Conservation (phyloP, 805 yeast species). For the Geotrichum ghanense region DNA sequence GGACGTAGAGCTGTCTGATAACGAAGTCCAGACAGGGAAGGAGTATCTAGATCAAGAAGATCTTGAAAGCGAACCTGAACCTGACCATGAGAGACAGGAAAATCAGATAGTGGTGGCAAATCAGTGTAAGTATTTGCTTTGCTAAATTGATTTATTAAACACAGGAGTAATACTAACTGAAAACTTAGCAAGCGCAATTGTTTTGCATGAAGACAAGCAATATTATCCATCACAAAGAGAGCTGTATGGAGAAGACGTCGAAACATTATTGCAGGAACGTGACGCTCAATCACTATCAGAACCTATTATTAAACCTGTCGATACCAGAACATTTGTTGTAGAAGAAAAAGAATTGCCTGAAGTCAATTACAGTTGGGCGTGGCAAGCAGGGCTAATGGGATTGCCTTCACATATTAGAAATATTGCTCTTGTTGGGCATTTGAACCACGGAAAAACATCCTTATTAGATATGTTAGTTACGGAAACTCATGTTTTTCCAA, state of each 20-base stretch:
- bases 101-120: slow-evolving; percentile 4
- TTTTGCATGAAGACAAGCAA: slow-evolving; percentile 35
- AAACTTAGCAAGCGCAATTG: slow-evolving; percentile 22
- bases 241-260: slow-evolving; percentile 52
- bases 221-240: slow-evolving; percentile 33
- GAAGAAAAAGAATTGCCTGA: slow-evolving; percentile 48
- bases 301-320: slow-evolving; percentile 53
- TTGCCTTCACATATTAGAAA: slow-evolving; percentile 61
- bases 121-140: neutral
- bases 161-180: slow-evolving; percentile 4
- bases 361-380: slow-evolving; percentile 50
- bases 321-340: slow-evolving; percentile 32
- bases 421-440: slow-evolving; percentile 66
- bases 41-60: slow-evolving; percentile 13
- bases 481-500: slow-evolving; percentile 46
- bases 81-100: slow-evolving; percentile 7
- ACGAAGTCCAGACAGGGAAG: slow-evolving; percentile 7
- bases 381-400: slow-evolving; percentile 37
- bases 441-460: slow-evolving; percentile 81
- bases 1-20: slow-evolving; percentile 15
- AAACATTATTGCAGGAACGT: slow-evolving; percentile 44
- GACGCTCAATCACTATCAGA: slow-evolving; percentile 41
- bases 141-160: neutral
- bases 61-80: slow-evolving; percentile 10
- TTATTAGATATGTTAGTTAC: slow-evolving; percentile 55